Evolutionary conservation across 331 rosid species (phyloP).

Genomic region (Prunus yedoensis): DNA sequence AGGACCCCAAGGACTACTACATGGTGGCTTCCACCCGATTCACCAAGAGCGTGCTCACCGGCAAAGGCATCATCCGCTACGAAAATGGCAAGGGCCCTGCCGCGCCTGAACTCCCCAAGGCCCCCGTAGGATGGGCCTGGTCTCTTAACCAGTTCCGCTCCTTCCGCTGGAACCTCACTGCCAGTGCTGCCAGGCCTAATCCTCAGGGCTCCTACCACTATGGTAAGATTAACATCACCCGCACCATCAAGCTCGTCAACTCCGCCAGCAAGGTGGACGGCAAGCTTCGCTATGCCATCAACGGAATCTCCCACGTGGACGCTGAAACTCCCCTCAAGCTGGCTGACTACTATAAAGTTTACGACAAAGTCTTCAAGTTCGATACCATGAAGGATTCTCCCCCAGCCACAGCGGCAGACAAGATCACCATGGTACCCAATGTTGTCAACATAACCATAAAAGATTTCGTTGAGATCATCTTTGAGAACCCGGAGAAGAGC

Average conservation of each 20-base stretch:
- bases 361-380: conserved; percentile 50
- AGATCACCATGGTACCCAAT: conserved; percentile 32
- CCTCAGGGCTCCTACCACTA: conserved; percentile 81
- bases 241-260: conserved; percentile 58
- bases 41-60: conserved; percentile 36
- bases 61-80: conserved; percentile 51
- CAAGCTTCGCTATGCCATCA: conserved; percentile 57
- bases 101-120: conserved; percentile 42
- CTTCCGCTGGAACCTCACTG: conserved; percentile 74
- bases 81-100: conserved; percentile 39
- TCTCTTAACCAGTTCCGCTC: conserved; percentile 74
- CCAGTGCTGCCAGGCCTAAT: conserved; percentile 85
- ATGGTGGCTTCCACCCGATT: conserved; percentile 73
- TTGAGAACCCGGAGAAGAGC: conserved; percentile 60
- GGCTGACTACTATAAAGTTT: conserved; percentile 53
- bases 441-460: conserved; percentile 47
- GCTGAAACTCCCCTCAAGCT: conserved; percentile 65
- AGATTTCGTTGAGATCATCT: conserved; percentile 54
- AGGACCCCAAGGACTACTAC: conserved; percentile 57
- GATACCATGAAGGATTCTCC: conserved; percentile 36
- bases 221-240: conserved; percentile 67
- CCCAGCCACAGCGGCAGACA: not conserved
- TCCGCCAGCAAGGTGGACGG: conserved; percentile 32
- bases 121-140: conserved; percentile 75
- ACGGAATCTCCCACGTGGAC: conserved; percentile 68